Evolutionary conservation across 495 filamentous ascomycete species (phyloP).

Genomic region (Xylaria nigripes): DNA sequence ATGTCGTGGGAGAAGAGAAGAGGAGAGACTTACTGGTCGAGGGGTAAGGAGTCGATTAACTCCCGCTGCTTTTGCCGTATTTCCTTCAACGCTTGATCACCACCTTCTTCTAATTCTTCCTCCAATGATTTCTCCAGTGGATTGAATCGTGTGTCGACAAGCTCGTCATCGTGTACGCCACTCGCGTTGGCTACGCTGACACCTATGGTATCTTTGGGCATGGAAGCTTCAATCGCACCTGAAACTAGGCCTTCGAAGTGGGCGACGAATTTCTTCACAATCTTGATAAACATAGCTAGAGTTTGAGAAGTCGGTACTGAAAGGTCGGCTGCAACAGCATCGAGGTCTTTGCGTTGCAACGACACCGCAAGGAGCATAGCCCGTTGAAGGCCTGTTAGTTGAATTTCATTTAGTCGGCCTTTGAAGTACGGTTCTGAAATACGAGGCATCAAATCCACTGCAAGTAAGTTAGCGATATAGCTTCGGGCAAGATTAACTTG

Average conservation of each 20-base stretch:
- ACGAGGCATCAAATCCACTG: slow-evolving; percentile 75
- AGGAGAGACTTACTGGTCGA: slow-evolving; percentile 64
- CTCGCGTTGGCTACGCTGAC: slow-evolving; percentile 48
- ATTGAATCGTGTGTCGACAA: slow-evolving; percentile 53
- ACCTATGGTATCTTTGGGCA: slow-evolving; percentile 53
- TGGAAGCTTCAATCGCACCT: slow-evolving; percentile 58
- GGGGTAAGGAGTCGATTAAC: slow-evolving; percentile 78
- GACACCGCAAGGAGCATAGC: slow-evolving; percentile 84
- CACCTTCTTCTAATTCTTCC: slow-evolving; percentile 82
- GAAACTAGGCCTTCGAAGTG: slow-evolving; percentile 70
- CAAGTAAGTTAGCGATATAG: not conserved
- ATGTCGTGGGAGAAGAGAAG: slow-evolving; percentile 4
- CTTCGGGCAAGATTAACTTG: not conserved
- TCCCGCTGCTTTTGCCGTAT: slow-evolving; percentile 68
- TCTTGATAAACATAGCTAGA: slow-evolving; percentile 94
- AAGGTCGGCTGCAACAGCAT: slow-evolving; percentile 73
- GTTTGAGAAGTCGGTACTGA: slow-evolving; percentile 66
- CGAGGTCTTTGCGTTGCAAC: slow-evolving; percentile 77
- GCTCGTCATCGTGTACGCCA: slow-evolving; percentile 51
- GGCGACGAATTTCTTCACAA: slow-evolving; percentile 74
- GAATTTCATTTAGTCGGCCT: slow-evolving; percentile 59
- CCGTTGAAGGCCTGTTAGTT: slow-evolving; percentile 68
- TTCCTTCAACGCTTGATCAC: slow-evolving; percentile 60
- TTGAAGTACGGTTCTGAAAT: slow-evolving; percentile 78
- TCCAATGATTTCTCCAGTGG: slow-evolving; percentile 64